These are phyloP conservation scores for Physaria fendleri DNA, from an alignment of 345 rosid genomes.

Conservation along the genomic window DNA sequence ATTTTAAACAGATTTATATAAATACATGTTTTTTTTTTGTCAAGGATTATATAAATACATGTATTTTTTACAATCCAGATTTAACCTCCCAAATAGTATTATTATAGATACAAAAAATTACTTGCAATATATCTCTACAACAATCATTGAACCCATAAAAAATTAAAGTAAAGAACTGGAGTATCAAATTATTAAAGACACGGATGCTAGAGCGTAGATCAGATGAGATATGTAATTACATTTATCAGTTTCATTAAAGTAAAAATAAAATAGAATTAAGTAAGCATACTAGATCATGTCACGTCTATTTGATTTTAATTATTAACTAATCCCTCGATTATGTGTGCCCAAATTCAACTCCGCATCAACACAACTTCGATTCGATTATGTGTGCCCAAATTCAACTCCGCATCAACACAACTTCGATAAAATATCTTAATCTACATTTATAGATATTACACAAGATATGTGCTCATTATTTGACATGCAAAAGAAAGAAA, in stretches of 20 bases:
- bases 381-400: background rate
- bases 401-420: background rate
- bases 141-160: too few relatives aligned
- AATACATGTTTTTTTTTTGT: too few relatives aligned
- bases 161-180: background rate
- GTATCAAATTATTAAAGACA: background rate
- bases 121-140: too few relatives aligned
- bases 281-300: background rate
- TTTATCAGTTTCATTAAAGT: background rate
- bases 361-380: background rate
- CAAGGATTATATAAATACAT: too few relatives aligned
- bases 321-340: background rate
- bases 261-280: background rate
- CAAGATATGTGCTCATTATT: background rate
- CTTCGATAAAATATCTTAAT: background rate
- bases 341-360: background rate
- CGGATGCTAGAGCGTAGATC: background rate
- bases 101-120: background rate
- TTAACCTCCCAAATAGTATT: too few relatives aligned
- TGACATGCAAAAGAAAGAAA: background rate
- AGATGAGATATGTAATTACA: background rate
- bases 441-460: background rate
- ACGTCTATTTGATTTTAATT: background rate
- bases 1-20: too few relatives aligned
- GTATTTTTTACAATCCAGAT: too few relatives aligned